Evolutionary conservation across 768 basidiomycete genomes (phyloP).

Genomic region (Chalciporus pseudorubinellus): DNA sequence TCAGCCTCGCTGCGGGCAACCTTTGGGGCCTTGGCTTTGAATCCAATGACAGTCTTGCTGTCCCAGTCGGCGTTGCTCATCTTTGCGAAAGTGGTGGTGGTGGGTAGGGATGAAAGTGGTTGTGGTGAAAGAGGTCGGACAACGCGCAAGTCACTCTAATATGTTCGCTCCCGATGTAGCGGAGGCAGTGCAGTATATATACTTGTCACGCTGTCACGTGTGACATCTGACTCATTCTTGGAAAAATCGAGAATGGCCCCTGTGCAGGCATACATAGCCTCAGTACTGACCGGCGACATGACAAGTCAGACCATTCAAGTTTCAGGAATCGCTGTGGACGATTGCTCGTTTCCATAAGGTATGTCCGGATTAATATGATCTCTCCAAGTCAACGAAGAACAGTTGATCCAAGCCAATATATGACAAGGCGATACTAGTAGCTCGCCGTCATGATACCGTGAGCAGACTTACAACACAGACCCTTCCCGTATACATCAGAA

Average conservation of each 20-base stretch:
- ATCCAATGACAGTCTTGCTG: conserved; percentile 67
- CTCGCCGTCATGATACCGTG: too few species aligned
- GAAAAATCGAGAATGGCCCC: neutral
- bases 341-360: too few species aligned
- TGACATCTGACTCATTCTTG: neutral
- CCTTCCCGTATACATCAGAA: too few species aligned
- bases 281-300: too few species aligned
- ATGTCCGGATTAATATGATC: too few species aligned
- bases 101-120: conserved; percentile 13
- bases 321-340: too few species aligned
- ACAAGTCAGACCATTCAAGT: too few species aligned
- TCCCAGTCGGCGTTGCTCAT: conserved; percentile 69
- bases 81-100: conserved; percentile 14
- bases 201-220: neutral
- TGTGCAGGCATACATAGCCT: too few species aligned
- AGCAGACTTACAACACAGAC: too few species aligned
- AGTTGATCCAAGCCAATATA: too few species aligned
- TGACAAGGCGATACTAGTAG: too few species aligned
- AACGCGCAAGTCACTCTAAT: neutral
- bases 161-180: neutral
- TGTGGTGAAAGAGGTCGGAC: neutral
- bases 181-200: neutral
- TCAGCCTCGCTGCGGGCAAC: conserved; percentile 61
- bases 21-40: conserved; percentile 59
- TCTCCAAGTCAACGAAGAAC: too few species aligned